These are phyloP conservation scores for Spiraea crenata DNA, from an alignment of 331 rosid species.

Conservation along the genomic window DNA sequence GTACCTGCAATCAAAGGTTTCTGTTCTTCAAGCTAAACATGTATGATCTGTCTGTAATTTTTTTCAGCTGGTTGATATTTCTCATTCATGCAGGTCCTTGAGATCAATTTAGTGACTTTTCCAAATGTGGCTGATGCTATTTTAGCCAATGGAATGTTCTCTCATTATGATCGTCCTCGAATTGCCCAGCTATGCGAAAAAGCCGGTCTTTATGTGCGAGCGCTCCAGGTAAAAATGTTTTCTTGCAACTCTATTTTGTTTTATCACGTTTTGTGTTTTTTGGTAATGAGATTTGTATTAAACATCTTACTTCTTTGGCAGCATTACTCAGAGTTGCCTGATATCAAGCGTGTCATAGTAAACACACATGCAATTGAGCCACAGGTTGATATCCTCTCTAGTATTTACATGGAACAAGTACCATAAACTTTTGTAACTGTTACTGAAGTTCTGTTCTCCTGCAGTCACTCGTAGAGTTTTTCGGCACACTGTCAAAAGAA, in stretches of 20 bases:
- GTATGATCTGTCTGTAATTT: neutral
- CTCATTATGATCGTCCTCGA: constrained; percentile 98
- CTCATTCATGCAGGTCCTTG: constrained; percentile 64
- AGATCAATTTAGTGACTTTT: constrained; percentile 92
- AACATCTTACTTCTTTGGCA: constrained; percentile 45
- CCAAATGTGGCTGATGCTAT: constrained; percentile 99
- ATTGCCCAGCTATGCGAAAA: constrained; percentile 95
- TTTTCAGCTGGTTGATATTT: constrained; percentile 28
- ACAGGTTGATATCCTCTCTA: constrained; percentile 50
- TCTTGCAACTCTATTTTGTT: constrained; percentile 2
- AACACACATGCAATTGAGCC: constrained; percentile 99
- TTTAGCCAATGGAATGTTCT: constrained; percentile 98
- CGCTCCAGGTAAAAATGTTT: constrained; percentile 73
- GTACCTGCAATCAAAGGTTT: constrained; percentile 89
- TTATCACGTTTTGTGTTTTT: neutral
- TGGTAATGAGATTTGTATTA: neutral
- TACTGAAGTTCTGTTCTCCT: constrained; percentile 25
- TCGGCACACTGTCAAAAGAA: constrained; percentile 91
- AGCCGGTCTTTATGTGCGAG: constrained; percentile 94
- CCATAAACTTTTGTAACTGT: constrained; percentile 7
- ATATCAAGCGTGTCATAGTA: constrained; percentile 92
- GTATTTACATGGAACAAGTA: constrained; percentile 1
- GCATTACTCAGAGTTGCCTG: constrained; percentile 99
- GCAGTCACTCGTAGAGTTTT: constrained; percentile 96
- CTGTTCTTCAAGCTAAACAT: constrained; percentile 12